These are phyloP conservation scores for Cercospora canescens DNA, from an alignment of 2,329 filamentous ascomycete genomes.

Conservation along the genomic window DNA sequence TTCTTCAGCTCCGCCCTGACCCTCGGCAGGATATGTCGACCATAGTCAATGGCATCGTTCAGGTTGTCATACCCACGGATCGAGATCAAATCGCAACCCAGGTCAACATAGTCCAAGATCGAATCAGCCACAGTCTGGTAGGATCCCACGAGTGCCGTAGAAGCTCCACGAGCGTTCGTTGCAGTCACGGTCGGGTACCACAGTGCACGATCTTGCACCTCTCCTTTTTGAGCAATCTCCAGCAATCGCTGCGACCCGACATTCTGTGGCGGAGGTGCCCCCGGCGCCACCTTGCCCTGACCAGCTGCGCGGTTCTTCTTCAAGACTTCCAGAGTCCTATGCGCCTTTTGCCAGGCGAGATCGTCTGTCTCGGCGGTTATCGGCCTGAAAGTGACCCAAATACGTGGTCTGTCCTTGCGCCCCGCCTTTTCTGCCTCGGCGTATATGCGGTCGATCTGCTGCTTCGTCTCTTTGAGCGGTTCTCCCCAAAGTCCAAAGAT, in stretches of 20 bases:
- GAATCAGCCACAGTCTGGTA: conserved; percentile 55
- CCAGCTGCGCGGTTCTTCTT: conserved; percentile 42
- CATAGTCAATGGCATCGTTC: conserved; percentile 61
- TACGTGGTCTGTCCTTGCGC: conserved; percentile 55
- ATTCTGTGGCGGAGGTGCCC: conserved; percentile 53
- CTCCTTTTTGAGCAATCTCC: conserved; percentile 57
- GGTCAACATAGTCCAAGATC: conserved; percentile 58
- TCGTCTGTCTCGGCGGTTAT: conserved; percentile 63
- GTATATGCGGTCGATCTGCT: conserved; percentile 63
- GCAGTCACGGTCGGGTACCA: conserved; percentile 65
- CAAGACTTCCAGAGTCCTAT: conserved; percentile 56
- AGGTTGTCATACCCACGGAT: conserved; percentile 64
- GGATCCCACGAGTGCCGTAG: conserved; percentile 60
- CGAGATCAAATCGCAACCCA: conserved; percentile 59
- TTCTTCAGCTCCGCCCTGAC: conserved; percentile 44
- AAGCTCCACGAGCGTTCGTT: conserved; percentile 60
- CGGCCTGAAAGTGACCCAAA: conserved; percentile 66
- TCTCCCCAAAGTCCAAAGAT: conserved; percentile 67
- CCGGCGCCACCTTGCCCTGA: conserved; percentile 26
- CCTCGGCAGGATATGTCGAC: conserved; percentile 55
- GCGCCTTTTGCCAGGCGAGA: conserved; percentile 62
- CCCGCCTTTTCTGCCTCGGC: conserved; percentile 60
- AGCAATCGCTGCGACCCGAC: conserved; percentile 60
- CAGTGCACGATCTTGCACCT: conserved; percentile 62
- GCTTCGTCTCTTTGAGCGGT: conserved; percentile 62